Conservation (phyloP, 208 protist species). For the Trypanosoma caninum region DNA sequence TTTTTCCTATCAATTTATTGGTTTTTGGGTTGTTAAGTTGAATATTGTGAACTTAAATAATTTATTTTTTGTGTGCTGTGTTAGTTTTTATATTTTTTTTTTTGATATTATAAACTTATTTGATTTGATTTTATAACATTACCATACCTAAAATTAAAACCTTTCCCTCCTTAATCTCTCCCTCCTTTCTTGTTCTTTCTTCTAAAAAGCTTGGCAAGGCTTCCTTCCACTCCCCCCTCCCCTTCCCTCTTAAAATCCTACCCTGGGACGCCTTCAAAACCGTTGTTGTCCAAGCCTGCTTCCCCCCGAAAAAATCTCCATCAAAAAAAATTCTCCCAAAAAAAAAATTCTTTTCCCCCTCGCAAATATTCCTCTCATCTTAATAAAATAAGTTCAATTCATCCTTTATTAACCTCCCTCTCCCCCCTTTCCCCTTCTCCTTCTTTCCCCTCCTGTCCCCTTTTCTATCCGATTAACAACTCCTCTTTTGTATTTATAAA, state of each 20-base stretch:
- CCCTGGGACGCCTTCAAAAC: conserved; percentile 13
- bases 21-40: conserved; percentile 75
- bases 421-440: conserved; percentile 24
- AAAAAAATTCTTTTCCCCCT: conserved; percentile 27
- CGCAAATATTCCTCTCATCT: conserved; percentile 16
- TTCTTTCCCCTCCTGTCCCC: conserved; percentile 30
- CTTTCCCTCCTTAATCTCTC: conserved; percentile 29
- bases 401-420: conserved; percentile 13
- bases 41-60: conserved; percentile 38
- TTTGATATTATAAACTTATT: conserved; percentile 92
- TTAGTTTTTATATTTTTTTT: conserved; percentile 67
- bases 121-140: conserved; percentile 81
- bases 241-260: conserved; percentile 16
- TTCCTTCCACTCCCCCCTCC: conserved; percentile 24
- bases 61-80: conserved; percentile 56
- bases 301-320: conserved; percentile 21
- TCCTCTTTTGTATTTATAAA: conserved; percentile 25
- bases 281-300: conserved; percentile 27
- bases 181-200: conserved; percentile 28
- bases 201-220: conserved; percentile 28
- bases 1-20: conserved; percentile 88
- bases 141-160: conserved; percentile 49
- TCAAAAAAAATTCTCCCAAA: conserved; percentile 14
- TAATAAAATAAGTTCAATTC: conserved; percentile 25
- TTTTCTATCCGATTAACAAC: conserved; percentile 30